Evolutionary conservation across 345 rosid genomes (phyloP).

Genomic region (Boechera stricta): DNA sequence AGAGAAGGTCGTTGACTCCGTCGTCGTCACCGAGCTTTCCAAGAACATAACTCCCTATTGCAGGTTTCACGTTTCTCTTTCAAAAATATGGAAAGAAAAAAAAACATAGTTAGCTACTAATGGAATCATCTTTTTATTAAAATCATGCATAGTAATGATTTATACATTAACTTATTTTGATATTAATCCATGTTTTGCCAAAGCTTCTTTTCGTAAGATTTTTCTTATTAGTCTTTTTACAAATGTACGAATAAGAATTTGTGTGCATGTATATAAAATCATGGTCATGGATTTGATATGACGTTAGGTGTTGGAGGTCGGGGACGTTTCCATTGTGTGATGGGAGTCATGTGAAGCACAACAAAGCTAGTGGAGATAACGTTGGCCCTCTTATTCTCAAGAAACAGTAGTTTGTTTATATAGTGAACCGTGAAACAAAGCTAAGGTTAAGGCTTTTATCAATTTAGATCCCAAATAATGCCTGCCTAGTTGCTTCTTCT

Average conservation of each 20-base stretch:
- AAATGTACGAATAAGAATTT: neutral
- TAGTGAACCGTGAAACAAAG: neutral
- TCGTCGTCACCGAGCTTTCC: constrained; percentile 72
- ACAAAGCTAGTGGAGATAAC: constrained; percentile 92
- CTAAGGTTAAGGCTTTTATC: too few species aligned
- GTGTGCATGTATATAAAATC: neutral
- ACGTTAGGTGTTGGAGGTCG: constrained; percentile 89
- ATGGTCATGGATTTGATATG: neutral
- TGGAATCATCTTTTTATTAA: neutral
- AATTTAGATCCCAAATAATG: too few species aligned
- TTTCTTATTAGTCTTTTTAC: neutral
- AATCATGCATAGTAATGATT: neutral
- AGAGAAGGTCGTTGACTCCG: constrained; percentile 85
- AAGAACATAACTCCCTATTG: constrained; percentile 86
- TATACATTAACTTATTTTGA: neutral
- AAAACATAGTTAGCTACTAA: neutral
- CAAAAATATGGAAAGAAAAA: too few species aligned
- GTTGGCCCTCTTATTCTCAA: constrained; percentile 54
- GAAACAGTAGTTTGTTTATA: constrained; percentile 33
- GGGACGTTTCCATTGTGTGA: constrained; percentile 90
- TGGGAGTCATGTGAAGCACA: constrained; percentile 93
- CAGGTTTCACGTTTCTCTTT: constrained; percentile 53
- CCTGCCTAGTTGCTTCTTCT: too few species aligned
- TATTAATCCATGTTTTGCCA: constrained; percentile 3
- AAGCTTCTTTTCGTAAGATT: neutral